Percentiles rank a stretch among this genome's conserved stretches.
Evolutionary conservation across 768 basidiomycete genomes (phyloP).

Genomic region (Lactarius akahatsu): DNA sequence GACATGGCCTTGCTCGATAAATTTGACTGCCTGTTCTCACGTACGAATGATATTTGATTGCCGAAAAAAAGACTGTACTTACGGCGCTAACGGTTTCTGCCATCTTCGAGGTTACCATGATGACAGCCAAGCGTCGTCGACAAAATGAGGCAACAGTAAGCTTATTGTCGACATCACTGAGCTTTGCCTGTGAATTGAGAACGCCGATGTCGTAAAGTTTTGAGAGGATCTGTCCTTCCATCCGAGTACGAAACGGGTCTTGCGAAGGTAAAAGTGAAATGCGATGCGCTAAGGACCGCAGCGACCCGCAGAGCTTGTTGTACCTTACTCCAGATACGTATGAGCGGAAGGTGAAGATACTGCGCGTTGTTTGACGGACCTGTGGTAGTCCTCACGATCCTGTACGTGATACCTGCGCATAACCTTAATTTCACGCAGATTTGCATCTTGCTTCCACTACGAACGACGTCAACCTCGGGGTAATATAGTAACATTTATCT

Average conservation of each 20-base stretch:
- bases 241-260: conserved; percentile 82
- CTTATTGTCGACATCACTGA: conserved; percentile 92
- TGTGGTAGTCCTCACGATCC: conserved; percentile 91
- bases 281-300: conserved; percentile 84
- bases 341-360: conserved; percentile 7
- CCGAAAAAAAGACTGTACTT: conserved; percentile 21
- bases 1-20: conserved; percentile 98
- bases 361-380: conserved; percentile 44
- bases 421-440: conserved; percentile 86
- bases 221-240: conserved; percentile 84
- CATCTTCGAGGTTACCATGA: conserved; percentile 93
- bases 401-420: conserved; percentile 96
- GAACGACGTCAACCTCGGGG: conserved; percentile 11
- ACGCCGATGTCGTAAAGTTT: conserved; percentile 98
- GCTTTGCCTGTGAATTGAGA: conserved; percentile 79
- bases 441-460: conserved; percentile 97
- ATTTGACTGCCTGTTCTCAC: conserved; percentile 79
- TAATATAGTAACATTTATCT: conserved; percentile 10
- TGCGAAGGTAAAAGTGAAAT: conserved; percentile 83
- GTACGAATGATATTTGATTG: conserved; percentile 10
- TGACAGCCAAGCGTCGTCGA: conserved; percentile 85
- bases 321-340: conserved; percentile 49
- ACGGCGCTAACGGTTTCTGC: conserved; percentile 92
- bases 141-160: conserved; percentile 95
- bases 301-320: conserved; percentile 90